Conservation (phyloP, 768 basidiomycete genomes). For the Xerocomus potaroensis region DNA sequence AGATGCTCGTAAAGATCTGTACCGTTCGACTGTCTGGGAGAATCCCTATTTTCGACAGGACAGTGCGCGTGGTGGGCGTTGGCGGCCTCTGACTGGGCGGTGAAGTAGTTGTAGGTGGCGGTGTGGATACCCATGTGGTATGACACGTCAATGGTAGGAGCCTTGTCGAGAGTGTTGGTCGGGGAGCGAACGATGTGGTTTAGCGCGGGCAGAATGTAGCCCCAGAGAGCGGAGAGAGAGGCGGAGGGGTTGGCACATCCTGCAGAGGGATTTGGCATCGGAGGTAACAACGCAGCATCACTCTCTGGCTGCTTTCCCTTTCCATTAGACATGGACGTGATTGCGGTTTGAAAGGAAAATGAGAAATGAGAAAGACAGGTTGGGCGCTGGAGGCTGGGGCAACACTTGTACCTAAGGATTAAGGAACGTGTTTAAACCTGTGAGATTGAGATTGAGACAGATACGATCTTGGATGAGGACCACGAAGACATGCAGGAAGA, state of each 20-base stretch:
- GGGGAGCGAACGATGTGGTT: slow-evolving; percentile 75
- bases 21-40: slow-evolving; percentile 40
- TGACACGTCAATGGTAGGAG: slow-evolving; percentile 65
- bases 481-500: too few relatives aligned
- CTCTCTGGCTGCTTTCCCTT: slow-evolving; percentile 28
- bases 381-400: slow-evolving; percentile 11
- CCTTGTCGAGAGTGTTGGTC: slow-evolving; percentile 53
- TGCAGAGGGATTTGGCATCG: slow-evolving; percentile 50
- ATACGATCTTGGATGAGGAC: too few relatives aligned
- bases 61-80: slow-evolving; percentile 21
- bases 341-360: not conserved
- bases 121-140: slow-evolving; percentile 79
- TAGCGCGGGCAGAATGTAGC: slow-evolving; percentile 68
- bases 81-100: slow-evolving; percentile 49
- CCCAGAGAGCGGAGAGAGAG: slow-evolving; percentile 69
- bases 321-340: slow-evolving; percentile 25
- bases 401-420: not conserved
- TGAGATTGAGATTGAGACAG: too few relatives aligned
- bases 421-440: too few relatives aligned
- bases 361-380: not conserved
- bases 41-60: slow-evolving; percentile 26
- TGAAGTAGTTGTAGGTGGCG: slow-evolving; percentile 79
- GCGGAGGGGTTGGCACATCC: slow-evolving; percentile 72
- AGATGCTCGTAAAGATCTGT: slow-evolving; percentile 70
- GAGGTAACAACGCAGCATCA: slow-evolving; percentile 23